phyloP scores from a whole-genome alignment of 1,284 basidiomycete genomes.

The Mycena sp. region DNA sequence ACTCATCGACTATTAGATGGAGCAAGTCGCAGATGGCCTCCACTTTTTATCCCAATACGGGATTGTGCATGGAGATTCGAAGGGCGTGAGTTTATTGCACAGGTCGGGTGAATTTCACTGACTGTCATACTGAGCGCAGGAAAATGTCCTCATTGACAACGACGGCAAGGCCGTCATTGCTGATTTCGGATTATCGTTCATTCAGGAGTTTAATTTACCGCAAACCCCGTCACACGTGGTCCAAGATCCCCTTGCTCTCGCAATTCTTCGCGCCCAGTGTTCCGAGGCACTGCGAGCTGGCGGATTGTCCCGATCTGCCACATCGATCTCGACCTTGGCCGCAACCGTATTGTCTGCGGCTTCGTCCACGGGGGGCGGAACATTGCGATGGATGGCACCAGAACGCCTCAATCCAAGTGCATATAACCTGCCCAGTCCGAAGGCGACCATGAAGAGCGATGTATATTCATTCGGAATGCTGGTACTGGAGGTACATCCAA shows the following conservation, averaged over 20 bases:
- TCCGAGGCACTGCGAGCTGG: not conserved
- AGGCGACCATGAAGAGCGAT: constrained; percentile 37
- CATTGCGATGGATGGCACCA: constrained; percentile 39
- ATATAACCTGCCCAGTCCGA: constrained; percentile 10
- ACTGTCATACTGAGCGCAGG: no score
- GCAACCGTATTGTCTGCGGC: not conserved
- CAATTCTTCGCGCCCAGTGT: constrained; percentile 2
- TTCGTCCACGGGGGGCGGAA: constrained; percentile 30
- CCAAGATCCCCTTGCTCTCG: not conserved
- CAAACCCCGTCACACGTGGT: not conserved
- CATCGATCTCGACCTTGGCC: constrained; percentile 7
- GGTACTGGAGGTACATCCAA: constrained; percentile 35
- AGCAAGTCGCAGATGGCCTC: constrained; percentile 34
- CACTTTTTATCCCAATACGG: constrained; percentile 30
- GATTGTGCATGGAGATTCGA: constrained; percentile 38
- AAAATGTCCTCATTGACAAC: constrained; percentile 36
- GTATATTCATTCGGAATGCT: constrained; percentile 40
- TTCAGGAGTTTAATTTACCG: not conserved
- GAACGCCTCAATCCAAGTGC: constrained; percentile 34
- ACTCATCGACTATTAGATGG: constrained; percentile 22
- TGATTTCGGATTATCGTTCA: constrained; percentile 35
- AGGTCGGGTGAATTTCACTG: no score
- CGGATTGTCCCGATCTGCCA: not conserved
- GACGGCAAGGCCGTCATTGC: constrained; percentile 32
- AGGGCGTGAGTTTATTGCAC: constrained; percentile 30